Conservation (phyloP, 2,329 filamentous ascomycete species). For the Chrysosporium queenslandicum region DNA sequence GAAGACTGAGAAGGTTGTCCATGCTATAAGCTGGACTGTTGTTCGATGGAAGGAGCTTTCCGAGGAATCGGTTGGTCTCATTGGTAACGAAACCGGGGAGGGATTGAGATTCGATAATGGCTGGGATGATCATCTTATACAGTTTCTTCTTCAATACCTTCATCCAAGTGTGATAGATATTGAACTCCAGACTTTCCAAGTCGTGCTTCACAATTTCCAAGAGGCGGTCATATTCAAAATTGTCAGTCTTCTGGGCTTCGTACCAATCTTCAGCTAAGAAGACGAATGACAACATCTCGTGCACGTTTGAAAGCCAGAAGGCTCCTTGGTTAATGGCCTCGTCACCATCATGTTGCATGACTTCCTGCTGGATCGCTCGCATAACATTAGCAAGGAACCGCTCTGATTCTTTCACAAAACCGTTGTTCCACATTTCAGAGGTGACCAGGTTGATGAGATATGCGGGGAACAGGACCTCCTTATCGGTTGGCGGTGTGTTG, state of each 20-base stretch:
- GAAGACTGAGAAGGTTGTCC: slow-evolving; percentile 89
- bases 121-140: slow-evolving; percentile 98
- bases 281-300: slow-evolving; percentile 99
- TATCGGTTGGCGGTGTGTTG: slow-evolving; percentile 85
- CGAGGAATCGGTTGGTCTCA: slow-evolving; percentile 94
- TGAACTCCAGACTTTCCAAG: slow-evolving; percentile 95
- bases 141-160: slow-evolving; percentile 99
- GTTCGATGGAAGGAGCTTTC: slow-evolving; percentile 86
- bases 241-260: slow-evolving; percentile 97
- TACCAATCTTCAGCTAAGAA: slow-evolving; percentile 99
- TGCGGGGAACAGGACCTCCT: slow-evolving; percentile 96
- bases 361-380: slow-evolving; percentile 98
- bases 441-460: slow-evolving; percentile 99
- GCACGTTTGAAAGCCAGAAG: slow-evolving; percentile 98
- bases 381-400: slow-evolving; percentile 98
- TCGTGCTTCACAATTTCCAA: slow-evolving; percentile 99
- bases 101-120: slow-evolving; percentile 97
- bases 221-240: slow-evolving; percentile 95
- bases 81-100: slow-evolving; percentile 97
- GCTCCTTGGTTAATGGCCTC: slow-evolving; percentile 94
- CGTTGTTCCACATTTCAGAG: slow-evolving; percentile 99
- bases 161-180: slow-evolving; percentile 99
- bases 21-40: slow-evolving; percentile 95
- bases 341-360: slow-evolving; percentile 97
- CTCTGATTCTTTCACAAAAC: slow-evolving; percentile 98